Evolutionary conservation across 2,329 filamentous ascomycete genomes (phyloP), one percentile per base, ranked within the genome.

Genomic region (Pseudocercospora crystallina): DNA sequence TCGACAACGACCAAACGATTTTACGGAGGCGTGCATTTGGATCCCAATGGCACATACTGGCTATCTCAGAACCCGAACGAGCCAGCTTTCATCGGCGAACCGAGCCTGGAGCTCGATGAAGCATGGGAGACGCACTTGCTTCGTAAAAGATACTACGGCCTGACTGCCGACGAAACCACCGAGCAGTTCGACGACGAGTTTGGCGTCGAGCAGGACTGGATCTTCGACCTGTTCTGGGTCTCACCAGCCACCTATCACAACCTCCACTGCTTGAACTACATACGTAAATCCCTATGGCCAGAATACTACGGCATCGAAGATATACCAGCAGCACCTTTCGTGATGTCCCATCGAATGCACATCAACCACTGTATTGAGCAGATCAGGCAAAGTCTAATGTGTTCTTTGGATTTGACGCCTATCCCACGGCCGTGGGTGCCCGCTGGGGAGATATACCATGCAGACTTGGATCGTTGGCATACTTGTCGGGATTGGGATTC

Each of bases 161-260:
- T 40, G 15, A 40, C 2, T 14, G 13, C 37, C n/a, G 37, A 40
- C 1, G 37, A 40, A 12, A 40, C 37, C 37, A 20, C 17, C 5
- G 37, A 40, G 5, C 37, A 40, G 29, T 40, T 40, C 7, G 15
- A 20, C 4, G 15, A 40, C 3, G 37, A 40, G 8, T 40, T 40
- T 12, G 37, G n/a, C 15, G 37, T 20, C n/a, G 10, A 40, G 29
- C 37, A 40, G 15, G 37, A 40, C 12, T 29, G 38, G 38, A 29
- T 41, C 17, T 41, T 41, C 15, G 38, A 41, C 12, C 10, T 41
- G 38, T 41, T 41, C 38, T 41, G 38, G 38, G 38, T 41, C 8
- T 41, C 38, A 26, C 38, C 38, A n/a, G 30, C 17, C 38, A 41
- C 17, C 8, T 41, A 41, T n/a, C 38, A 41, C 17, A 41, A 41